Evolutionary conservation across 305 asterid genomes (phyloP), one percentile per base, ranked within the genome.

Genomic region (Fraxinus baroniana): DNA sequence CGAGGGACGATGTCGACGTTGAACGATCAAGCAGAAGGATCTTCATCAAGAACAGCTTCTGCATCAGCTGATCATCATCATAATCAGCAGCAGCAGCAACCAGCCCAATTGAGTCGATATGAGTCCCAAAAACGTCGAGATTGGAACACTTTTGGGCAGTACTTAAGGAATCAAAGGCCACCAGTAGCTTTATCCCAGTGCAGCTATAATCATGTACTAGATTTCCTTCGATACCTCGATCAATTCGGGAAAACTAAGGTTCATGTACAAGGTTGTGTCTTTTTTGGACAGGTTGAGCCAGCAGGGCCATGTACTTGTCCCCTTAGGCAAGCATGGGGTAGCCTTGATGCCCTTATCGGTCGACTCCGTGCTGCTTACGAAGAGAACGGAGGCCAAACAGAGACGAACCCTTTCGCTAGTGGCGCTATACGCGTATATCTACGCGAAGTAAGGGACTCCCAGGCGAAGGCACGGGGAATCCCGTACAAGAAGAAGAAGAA

Each of bases 111-210:
- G 12, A 95, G 97, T 79, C 89, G 98, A 0, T 95, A 95, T 74
- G 98, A 92, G 84, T 89, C 97, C 0, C 98, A 94, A 7, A 94
- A 93, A 64, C 93, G 95, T 1, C 95, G 97, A 2, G 98, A 95
- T 73, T 95, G 98, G 98, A 93, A 92, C 88, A 95, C 98, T n/a
- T 95, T 92, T 77, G 95, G 96, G 7, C 98, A 92, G 79, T 95
- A 93, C 77, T 82, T 95, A n/a, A 83, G 91, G 80, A 93, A 92
- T 83, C 96, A 91, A 26, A 17, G 86, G 78, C 91, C 91, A 4
- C 85, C 89, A 17, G 88, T 89, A 36, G 81, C 75, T 33, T 81
- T 87, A 81, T 79, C 89, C 8, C 85, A 84, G 79, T 87, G 91
- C 89, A 87, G 81, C 85, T 86, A 85, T 80, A 81, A 70, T 15